phyloP scores from a whole-genome alignment of 345 rosid genomes.

The Boechera stricta region DNA sequence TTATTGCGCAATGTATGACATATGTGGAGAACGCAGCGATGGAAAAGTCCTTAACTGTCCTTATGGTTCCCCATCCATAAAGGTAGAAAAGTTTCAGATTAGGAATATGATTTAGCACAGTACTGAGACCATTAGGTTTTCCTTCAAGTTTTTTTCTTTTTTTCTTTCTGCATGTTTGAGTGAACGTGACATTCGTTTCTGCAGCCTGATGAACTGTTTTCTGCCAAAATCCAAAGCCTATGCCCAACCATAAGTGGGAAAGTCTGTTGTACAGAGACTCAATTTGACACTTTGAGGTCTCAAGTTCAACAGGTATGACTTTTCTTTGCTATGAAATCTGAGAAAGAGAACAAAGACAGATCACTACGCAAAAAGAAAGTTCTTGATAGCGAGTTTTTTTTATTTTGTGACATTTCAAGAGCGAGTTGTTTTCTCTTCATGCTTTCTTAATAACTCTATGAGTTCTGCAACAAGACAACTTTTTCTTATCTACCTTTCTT shows the following conservation, averaged over 20 bases:
- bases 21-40: slow-evolving; percentile 87
- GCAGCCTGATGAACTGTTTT: slow-evolving; percentile 88
- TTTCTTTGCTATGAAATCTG: slow-evolving; percentile 15
- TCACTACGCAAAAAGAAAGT: not conserved
- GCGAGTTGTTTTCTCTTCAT: not conserved
- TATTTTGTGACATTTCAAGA: not conserved
- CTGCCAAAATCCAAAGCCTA: slow-evolving; percentile 91
- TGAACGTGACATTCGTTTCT: slow-evolving; percentile 28
- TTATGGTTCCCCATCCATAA: slow-evolving; percentile 66
- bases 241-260: slow-evolving; percentile 91
- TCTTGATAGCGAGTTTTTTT: not conserved
- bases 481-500: slow-evolving; percentile 18
- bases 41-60: slow-evolving; percentile 94
- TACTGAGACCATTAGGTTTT: not conserved
- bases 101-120: not conserved
- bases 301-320: slow-evolving; percentile 88
- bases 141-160: not conserved
- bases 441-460: slow-evolving; percentile 15
- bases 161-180: not conserved
- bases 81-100: slow-evolving; percentile 49
- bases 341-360: not conserved
- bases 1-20: slow-evolving; percentile 93
- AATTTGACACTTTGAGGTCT: slow-evolving; percentile 81
- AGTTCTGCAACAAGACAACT: slow-evolving; percentile 5
- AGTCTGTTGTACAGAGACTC: slow-evolving; percentile 92